Evolutionary conservation across 2,329 filamentous ascomycete genomes (phyloP), one percentile per base, ranked within the genome.

Genomic region (Geosmithia putterillii): DNA sequence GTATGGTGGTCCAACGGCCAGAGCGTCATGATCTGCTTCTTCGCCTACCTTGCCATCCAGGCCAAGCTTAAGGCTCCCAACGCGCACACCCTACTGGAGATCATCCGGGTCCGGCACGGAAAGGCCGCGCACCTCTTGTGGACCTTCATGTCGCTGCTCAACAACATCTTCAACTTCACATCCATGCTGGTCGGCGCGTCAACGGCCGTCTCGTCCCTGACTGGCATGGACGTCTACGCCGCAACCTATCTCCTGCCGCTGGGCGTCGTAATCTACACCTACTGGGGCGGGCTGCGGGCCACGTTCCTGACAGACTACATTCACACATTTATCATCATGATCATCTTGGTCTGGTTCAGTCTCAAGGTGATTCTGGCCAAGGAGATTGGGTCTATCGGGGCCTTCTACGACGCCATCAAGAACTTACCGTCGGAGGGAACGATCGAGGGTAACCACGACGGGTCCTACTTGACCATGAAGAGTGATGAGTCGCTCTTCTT

Each of bases 21-120:
- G n/a, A 85, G 81, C 0, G 83, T 87, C 10, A 83, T 88, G 56
- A 87, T 94, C 52, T 71, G 92, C 22, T 70, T 92, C 3, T 92
- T 94, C 54, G 85, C 86, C 10, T 89, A 84, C 0, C 70, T 92
- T 18, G 86, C 86, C 18, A 92, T 92, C 51, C 85, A 90, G 60
- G 64, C 92, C 41, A 94, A 92, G 64, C 70, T 83, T 48, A 76
- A 83, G 44, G 84, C 85, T 1, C 86, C 86, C 0, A 89, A 90
- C 56, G 86, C 85, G 1, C 86, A 92, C 54, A 77, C 73, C 1
- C 86, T 85, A 59, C 73, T 89, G 12, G 85, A 90, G 64, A 81
- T 84, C 41, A 83, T 89, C 54, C 74, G 74, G 45, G 83, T 83
- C 21, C 74, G 86, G 49, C 90, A 89, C 60, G 86, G 86, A 50